phyloP scores from a whole-genome alignment of 2,329 filamentous ascomycete species.

The Colletotrichum agaves region DNA sequence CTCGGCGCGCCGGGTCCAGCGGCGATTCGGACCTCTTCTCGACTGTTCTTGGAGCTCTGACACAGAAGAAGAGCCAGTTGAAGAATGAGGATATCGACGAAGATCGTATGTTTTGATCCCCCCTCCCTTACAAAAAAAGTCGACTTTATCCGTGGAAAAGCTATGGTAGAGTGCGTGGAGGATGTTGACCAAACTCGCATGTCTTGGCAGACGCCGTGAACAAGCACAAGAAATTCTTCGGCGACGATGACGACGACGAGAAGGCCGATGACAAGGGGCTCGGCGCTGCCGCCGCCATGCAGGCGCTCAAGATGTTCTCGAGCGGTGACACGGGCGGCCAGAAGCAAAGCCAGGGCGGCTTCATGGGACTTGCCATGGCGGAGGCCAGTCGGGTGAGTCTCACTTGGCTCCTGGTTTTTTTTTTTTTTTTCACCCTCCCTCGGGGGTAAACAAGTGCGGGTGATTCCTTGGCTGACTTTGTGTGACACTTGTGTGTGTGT shows the following conservation, averaged over 20 bases:
- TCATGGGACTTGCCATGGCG: constrained; percentile 87
- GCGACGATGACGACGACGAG: constrained; percentile 57
- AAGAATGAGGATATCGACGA: constrained; percentile 61
- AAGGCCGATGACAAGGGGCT: constrained; percentile 62
- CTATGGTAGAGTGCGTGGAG: too few relatives aligned
- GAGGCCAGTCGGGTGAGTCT: constrained; percentile 79
- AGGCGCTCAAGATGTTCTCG: constrained; percentile 83
- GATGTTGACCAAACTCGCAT: not conserved
- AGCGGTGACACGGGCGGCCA: constrained; percentile 59
- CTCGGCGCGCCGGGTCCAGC: constrained; percentile 56
- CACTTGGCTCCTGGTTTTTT: not conserved
- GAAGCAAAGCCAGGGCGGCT: constrained; percentile 75
- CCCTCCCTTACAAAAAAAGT: too few relatives aligned
- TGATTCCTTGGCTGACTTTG: too few relatives aligned
- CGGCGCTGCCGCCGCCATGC: constrained; percentile 82
- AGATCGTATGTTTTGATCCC: constrained; percentile 53
- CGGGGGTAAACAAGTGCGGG: too few relatives aligned
- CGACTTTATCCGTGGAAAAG: not conserved
- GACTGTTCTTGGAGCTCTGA: constrained; percentile 57
- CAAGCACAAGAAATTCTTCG: constrained; percentile 81
- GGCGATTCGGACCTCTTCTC: constrained; percentile 62
- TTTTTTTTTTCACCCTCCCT: not conserved
- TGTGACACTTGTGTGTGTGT: not conserved
- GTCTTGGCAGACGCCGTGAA: constrained; percentile 69
- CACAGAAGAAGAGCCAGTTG: constrained; percentile 60